phyloP scores from a whole-genome alignment of 352 stramenopile species.

The Globisporangium heterothallicum region DNA sequence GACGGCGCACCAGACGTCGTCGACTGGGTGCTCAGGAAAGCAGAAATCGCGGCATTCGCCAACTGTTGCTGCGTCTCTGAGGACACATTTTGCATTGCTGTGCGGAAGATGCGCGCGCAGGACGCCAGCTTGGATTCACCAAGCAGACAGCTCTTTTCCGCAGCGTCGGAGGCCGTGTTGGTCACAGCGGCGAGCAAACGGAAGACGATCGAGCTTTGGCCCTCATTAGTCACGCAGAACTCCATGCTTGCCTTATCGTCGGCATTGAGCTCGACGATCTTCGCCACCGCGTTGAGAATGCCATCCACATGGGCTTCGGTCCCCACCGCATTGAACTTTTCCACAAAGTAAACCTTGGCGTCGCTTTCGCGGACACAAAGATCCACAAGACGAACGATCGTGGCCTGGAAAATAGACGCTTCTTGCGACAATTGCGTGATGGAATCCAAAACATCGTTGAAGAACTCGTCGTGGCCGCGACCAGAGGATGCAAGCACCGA shows the following conservation, averaged over 20 bases:
- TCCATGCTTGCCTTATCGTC: conserved; percentile 73
- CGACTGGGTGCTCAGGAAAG: conserved; percentile 49
- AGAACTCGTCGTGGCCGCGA: conserved; percentile 53
- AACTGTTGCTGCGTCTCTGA: conserved; percentile 56
- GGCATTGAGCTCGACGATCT: conserved; percentile 77
- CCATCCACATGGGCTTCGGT: conserved; percentile 35
- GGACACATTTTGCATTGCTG: conserved; percentile 74
- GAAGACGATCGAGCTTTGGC: conserved; percentile 46
- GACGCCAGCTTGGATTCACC: conserved; percentile 38
- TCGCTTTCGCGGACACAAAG: conserved; percentile 34
- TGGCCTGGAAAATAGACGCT: conserved; percentile 73
- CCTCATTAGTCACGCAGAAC: conserved; percentile 47
- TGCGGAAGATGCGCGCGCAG: conserved; percentile 59
- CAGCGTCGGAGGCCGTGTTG: conserved; percentile 45
- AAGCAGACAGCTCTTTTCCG: conserved; percentile 20
- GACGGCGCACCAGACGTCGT: conserved; percentile 17
- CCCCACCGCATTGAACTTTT: conserved; percentile 19
- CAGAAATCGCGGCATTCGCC: conserved; percentile 44
- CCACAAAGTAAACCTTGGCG: conserved; percentile 26
- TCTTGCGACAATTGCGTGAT: conserved; percentile 75
- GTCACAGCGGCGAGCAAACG: conserved; percentile 53
- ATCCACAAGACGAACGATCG: conserved; percentile 68
- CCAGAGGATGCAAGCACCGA: conserved; percentile 43
- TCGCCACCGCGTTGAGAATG: conserved; percentile 66
- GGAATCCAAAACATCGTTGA: conserved; percentile 60